A percentile compares a stretch with the other conserved stretches of the same genome.
Evolutionary conservation across 2,329 filamentous ascomycete species (phyloP).

Genomic region (Fusarium stilboides): DNA sequence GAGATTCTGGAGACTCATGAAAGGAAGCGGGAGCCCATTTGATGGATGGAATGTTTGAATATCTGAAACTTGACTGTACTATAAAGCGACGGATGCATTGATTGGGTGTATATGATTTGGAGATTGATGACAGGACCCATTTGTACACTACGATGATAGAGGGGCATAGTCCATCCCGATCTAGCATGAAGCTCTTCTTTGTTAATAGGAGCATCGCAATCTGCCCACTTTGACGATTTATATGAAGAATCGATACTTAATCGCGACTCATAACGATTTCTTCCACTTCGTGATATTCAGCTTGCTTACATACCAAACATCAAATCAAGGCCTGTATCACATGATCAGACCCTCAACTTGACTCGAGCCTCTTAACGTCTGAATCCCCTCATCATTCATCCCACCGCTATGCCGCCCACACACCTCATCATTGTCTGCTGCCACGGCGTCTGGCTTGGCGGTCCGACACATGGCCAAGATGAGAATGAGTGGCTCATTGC

Average conservation of each 20-base stretch:
- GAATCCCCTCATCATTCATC: conserved; percentile 31
- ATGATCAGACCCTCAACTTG: conserved; percentile 48
- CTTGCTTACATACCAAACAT: neutral
- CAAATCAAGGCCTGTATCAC: conserved; percentile 38
- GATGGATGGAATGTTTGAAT: conserved; percentile 30
- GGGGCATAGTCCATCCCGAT: conserved; percentile 16
- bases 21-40: neutral
- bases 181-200: conserved; percentile 9
- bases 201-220: conserved; percentile 7
- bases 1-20: conserved; percentile 13
- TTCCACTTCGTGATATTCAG: neutral
- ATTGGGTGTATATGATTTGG: conserved; percentile 3
- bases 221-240: neutral
- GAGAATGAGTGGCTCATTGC: conserved; percentile 81
- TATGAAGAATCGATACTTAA: neutral
- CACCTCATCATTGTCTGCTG: conserved; percentile 87
- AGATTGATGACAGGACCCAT: conserved; percentile 20
- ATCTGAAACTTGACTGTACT: conserved; percentile 36
- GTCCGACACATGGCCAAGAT: conserved; percentile 64
- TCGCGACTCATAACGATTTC: neutral
- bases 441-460: conserved; percentile 82
- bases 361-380: neutral
- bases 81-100: conserved; percentile 35
- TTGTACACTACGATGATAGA: conserved; percentile 38
- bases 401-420: conserved; percentile 49